Conservation (phyloP, 805 yeast genomes). For the baker's yeast (Saccharomyces cerevisiae) region DNA sequence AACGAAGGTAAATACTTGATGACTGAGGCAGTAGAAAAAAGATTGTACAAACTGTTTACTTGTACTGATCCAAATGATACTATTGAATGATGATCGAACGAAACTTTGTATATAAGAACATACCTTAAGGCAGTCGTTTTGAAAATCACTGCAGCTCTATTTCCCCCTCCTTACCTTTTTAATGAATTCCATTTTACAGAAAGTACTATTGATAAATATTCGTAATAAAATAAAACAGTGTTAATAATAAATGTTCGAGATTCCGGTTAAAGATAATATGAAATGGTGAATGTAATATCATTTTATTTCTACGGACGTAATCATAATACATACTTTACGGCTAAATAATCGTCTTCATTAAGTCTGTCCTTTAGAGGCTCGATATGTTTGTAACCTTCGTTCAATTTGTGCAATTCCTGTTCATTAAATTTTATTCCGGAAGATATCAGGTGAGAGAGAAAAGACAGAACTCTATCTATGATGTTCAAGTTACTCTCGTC, state of each 20-base stretch:
- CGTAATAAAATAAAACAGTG: conserved; percentile 1
- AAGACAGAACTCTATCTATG: conserved; percentile 48
- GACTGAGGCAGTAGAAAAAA: conserved; percentile 43
- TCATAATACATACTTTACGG: conserved; percentile 39
- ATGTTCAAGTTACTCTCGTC: conserved; percentile 37
- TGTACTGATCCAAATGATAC: conserved; percentile 43
- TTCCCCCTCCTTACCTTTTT: conserved; percentile 13
- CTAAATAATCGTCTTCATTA: conserved; percentile 45
- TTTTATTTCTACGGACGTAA: not conserved
- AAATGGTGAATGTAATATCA: not conserved
- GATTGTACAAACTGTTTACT: conserved; percentile 41
- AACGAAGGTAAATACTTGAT: conserved; percentile 38
- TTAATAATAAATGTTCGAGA: conserved; percentile 1
- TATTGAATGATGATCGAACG: conserved; percentile 7
- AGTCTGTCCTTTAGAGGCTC: conserved; percentile 41
- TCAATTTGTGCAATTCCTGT: conserved; percentile 35
- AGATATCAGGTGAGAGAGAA: conserved; percentile 40
- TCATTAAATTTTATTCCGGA: conserved; percentile 39
- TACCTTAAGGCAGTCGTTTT: not conserved
- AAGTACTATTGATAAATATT: conserved; percentile 22
- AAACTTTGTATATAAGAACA: not conserved
- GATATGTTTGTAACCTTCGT: conserved; percentile 32
- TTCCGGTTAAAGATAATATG: not conserved
- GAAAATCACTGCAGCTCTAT: conserved; percentile 2
- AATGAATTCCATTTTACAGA: conserved; percentile 30